These are phyloP conservation scores for Nicotiana paniculata DNA, from an alignment of 257 asterid genomes.

Conservation along the genomic window DNA sequence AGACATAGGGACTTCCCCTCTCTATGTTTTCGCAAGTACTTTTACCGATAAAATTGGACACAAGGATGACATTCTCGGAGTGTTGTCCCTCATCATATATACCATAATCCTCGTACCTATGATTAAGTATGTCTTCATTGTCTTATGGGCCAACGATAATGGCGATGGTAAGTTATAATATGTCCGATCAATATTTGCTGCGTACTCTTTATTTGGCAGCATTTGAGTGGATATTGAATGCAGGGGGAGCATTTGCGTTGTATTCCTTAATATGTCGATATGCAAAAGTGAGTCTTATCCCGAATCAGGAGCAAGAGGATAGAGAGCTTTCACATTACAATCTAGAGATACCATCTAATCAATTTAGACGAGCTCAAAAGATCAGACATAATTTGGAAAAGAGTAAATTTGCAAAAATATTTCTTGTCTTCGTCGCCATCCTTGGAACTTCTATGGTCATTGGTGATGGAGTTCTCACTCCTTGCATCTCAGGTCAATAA, in stretches of 20 bases:
- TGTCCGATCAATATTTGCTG: background rate
- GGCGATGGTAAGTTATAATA: constrained; percentile 49
- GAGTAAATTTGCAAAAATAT: constrained; percentile 39
- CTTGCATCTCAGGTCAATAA: constrained; percentile 56
- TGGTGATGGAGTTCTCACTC: constrained; percentile 77
- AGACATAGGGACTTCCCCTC: constrained; percentile 78
- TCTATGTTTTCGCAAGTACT: constrained; percentile 52
- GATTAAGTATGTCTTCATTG: constrained; percentile 61
- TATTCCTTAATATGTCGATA: constrained; percentile 67
- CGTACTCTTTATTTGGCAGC: too few relatives aligned
- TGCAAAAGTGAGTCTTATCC: constrained; percentile 59
- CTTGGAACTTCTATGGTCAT: constrained; percentile 84
- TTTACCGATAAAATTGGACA: constrained; percentile 34
- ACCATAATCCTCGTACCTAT: constrained; percentile 53
- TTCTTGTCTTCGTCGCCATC: constrained; percentile 51
- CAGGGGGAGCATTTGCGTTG: constrained; percentile 78
- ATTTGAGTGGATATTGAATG: background rate
- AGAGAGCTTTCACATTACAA: constrained; percentile 46
- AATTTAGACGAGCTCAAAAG: constrained; percentile 35
- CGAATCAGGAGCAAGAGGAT: constrained; percentile 67
- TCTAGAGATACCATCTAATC: constrained; percentile 41
- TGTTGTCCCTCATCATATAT: constrained; percentile 63
- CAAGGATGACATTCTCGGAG: constrained; percentile 49
- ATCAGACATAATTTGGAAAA: constrained; percentile 43
- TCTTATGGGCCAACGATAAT: constrained; percentile 68